Percentiles rank a stretch among this genome's conserved stretches.
These are phyloP conservation scores for Cyberlindnera amylophila DNA, from an alignment of 805 yeast species.

Conservation along the genomic window DNA sequence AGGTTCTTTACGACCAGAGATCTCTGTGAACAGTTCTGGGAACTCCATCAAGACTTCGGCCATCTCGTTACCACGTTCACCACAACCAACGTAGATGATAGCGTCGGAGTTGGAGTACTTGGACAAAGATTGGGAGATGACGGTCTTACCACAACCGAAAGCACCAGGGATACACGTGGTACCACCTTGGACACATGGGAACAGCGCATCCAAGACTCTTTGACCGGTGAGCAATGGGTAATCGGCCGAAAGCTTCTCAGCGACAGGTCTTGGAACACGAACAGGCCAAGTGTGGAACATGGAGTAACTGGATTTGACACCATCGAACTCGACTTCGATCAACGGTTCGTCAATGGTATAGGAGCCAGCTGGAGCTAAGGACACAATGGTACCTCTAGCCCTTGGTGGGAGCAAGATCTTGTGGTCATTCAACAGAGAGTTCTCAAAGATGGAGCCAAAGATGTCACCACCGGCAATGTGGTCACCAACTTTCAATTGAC, in stretches of 20 bases:
- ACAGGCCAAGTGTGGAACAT: conserved; percentile 99
- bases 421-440: conserved; percentile 88
- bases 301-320: conserved; percentile 71
- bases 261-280: conserved; percentile 98
- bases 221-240: conserved; percentile 97
- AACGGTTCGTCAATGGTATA: conserved; percentile 87
- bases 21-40: conserved; percentile 93
- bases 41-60: conserved; percentile 99
- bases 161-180: conserved; percentile 99
- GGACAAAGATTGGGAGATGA: conserved; percentile 94
- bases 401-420: conserved; percentile 95
- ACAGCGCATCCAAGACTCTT: conserved; percentile 94
- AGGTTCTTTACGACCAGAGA: conserved; percentile 92
- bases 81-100: conserved; percentile 88
- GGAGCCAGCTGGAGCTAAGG: conserved; percentile 85
- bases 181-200: conserved; percentile 99
- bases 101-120: conserved; percentile 97
- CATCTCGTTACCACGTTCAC: conserved; percentile 99
- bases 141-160: conserved; percentile 98
- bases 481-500: conserved; percentile 80
- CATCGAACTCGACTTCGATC: conserved; percentile 93
- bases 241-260: conserved; percentile 90
- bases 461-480: conserved; percentile 98
- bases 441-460: conserved; percentile 90
- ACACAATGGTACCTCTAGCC: conserved; percentile 95